A percentile compares a stretch with the other conserved stretches of the same genome.
Evolutionary conservation across 1,284 basidiomycete species (phyloP).

Genomic region (Trametes sp.): DNA sequence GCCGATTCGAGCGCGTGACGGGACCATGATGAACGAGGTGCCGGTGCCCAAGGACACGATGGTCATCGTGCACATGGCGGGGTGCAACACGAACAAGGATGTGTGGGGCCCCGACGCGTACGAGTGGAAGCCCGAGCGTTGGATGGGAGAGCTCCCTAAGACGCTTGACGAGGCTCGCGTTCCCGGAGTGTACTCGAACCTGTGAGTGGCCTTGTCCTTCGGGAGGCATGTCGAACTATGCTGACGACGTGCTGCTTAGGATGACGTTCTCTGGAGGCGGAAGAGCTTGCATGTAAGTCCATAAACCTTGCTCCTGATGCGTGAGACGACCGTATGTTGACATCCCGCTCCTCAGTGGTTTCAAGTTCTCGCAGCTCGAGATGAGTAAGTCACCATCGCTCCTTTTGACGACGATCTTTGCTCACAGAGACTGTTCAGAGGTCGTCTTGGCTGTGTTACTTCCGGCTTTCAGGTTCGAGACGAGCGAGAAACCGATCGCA

Average conservation of each 20-base stretch:
- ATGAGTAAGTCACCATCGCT: constrained; percentile 38
- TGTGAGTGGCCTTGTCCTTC: constrained; percentile 31
- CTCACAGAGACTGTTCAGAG: constrained; percentile 13
- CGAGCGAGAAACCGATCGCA: constrained; percentile 29
- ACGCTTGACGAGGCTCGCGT: constrained; percentile 23
- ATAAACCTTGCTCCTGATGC: no score
- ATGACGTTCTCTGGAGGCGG: constrained; percentile 46
- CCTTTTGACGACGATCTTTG: not conserved
- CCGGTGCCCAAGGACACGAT: constrained; percentile 21
- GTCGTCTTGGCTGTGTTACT: constrained; percentile 21
- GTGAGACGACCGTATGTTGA: not conserved
- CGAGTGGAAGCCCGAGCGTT: constrained; percentile 36
- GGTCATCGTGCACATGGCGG: constrained; percentile 19
- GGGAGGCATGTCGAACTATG: not conserved
- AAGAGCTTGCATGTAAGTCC: constrained; percentile 44
- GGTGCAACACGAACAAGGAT: constrained; percentile 27
- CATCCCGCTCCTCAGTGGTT: constrained; percentile 34
- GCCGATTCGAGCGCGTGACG: constrained; percentile 26
- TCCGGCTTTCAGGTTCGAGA: constrained; percentile 20
- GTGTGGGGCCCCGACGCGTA: constrained; percentile 34
- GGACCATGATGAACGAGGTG: constrained; percentile 21
- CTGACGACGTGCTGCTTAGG: constrained; percentile 24
- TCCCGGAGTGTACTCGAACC: constrained; percentile 31
- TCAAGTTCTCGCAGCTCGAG: constrained; percentile 45
- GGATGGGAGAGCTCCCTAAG: constrained; percentile 25